Percentiles rank a stretch among this genome's conserved stretches.
Conservation (phyloP, 345 rosid species). For the Gossypium anomalum region DNA sequence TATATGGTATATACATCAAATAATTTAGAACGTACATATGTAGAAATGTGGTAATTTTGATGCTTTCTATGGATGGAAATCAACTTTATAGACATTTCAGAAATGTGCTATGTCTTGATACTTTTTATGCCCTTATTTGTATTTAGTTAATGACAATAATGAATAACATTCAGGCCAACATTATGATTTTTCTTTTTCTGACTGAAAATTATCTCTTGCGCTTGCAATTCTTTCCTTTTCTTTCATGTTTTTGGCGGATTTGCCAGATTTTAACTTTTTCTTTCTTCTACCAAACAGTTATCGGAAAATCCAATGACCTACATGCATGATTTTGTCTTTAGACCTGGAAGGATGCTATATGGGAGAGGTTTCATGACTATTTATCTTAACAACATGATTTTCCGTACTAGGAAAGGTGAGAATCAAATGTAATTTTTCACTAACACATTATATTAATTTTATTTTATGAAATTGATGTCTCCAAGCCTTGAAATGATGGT, state of each 20-base stretch:
- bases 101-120: background rate
- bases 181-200: background rate
- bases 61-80: background rate
- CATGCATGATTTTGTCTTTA: conserved; percentile 58
- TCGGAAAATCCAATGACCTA: conserved; percentile 62
- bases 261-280: conserved; percentile 10
- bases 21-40: background rate
- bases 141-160: background rate
- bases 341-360: conserved; percentile 67
- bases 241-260: background rate
- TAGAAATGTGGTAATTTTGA: background rate
- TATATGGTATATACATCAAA: background rate
- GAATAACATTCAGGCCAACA: background rate
- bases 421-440: background rate
- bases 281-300: conserved; percentile 45
- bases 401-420: conserved; percentile 61
- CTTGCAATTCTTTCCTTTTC: background rate
- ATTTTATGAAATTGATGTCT: background rate
- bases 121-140: background rate
- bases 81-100: background rate
- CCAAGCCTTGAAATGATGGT: conserved; percentile 1
- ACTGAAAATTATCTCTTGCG: background rate
- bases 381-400: conserved; percentile 61
- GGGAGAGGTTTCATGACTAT: conserved; percentile 70
- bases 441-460: background rate